Base-by-base conservation (phyloP, 371 early-diverging fungal genomes). In the Syncephalis fuscata region DNA sequence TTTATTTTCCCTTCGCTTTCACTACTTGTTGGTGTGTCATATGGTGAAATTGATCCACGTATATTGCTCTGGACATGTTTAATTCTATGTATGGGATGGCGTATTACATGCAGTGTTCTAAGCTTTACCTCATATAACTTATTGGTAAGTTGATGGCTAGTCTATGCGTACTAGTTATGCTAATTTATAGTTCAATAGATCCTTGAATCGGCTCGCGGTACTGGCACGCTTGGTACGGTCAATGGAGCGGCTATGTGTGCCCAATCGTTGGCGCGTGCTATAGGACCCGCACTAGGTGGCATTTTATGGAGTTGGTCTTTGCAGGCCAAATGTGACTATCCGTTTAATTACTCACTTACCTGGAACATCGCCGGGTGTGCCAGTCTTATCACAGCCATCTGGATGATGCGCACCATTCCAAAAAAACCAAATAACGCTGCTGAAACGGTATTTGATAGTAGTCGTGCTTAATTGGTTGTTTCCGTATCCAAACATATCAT, bases 241-340 rank as follows among this genome's bases (percentile, higher is more conserved):
- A 82, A 82, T 48, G 83, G 85, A 9, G 56, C 77, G 8, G 75
- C 73, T 1, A 77, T 76, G 48, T 74, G 74, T 1, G 63, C 71
- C n/a, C 67, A 76, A 7, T 58, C 76, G 4, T 61, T 78, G 50
- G 72, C 74, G 40, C 60, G 85, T 14, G 76, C 73, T 14, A 55
- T 80, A 37, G 81, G 78, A 48, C 83, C 83, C 8, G 76, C 79
- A 0, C 45, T 77, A 4, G 78, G 79, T 17, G 80, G 80, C 24
- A 65, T 50, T 19, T 11, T 41, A 21, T 55, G 38, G 26, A 41
- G 47, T 47, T 55, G 50, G 50, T 47, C 50, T 21, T 42, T 55
- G 5, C 21, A 20, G 9, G 40, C 32, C 19, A n/a, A 24, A 7
- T 27, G 11, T 26, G 5, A 10, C 4, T 40, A 39, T 19, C 42